These are phyloP conservation scores for Amanita jacksonii DNA, from an alignment of 768 basidiomycete genomes.

Conservation along the genomic window DNA sequence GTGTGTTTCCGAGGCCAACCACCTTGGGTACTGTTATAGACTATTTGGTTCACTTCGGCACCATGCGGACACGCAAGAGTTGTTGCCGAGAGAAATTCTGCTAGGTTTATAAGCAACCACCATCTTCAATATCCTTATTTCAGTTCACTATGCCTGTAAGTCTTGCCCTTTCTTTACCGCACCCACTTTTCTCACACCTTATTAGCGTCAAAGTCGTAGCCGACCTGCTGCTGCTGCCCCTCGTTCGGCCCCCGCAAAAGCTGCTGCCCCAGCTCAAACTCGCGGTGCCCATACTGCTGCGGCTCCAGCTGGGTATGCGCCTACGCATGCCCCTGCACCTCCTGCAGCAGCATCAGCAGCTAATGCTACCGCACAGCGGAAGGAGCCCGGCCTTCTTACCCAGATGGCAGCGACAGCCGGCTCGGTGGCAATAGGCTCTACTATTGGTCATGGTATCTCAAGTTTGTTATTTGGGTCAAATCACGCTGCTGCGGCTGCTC, in stretches of 20 bases:
- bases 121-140: constrained; percentile 12
- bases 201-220: constrained; percentile 70
- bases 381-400: constrained; percentile 63
- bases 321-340: constrained; percentile 31
- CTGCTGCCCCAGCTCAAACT: constrained; percentile 33
- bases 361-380: constrained; percentile 22
- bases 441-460: constrained; percentile 85
- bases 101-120: constrained; percentile 22
- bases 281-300: constrained; percentile 43
- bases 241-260: constrained; percentile 33
- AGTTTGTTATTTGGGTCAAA: constrained; percentile 76
- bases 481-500: constrained; percentile 27
- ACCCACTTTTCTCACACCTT: not conserved
- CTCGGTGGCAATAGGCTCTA: constrained; percentile 81
- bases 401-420: constrained; percentile 91
- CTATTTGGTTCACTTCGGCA: constrained; percentile 10
- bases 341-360: constrained; percentile 30
- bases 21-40: not conserved
- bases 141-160: constrained; percentile 31
- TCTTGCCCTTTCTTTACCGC: not conserved
- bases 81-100: constrained; percentile 16
- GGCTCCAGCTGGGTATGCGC: constrained; percentile 37
- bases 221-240: constrained; percentile 58
- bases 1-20: constrained; percentile 15
- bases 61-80: constrained; percentile 21